Base-by-base conservation (phyloP, 345 rosid genomes). In the Heritiera fomes region DNA sequence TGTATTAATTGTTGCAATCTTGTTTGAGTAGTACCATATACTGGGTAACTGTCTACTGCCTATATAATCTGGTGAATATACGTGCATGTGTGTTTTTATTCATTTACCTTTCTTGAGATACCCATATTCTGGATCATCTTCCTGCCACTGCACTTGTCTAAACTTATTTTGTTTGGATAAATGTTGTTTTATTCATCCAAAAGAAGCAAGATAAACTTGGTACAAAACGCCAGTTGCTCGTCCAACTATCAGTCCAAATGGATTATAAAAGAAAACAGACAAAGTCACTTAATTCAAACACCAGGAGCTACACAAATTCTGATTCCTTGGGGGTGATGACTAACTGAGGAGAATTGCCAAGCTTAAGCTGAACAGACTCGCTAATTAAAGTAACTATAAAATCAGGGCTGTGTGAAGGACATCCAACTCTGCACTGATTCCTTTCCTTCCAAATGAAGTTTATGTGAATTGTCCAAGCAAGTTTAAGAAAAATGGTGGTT, bases 1-100 rank as follows among this genome's bases (percentile, higher is more conserved):
- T 52, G 62, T 53, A 34, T 77, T 41, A 43, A 32, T 71, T 52
- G 75, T 49, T 58, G 81, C 50, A 47, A 50, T 60, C 52, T 71
- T 43, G 50, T 61, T 72, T 59, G 56, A 32, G 77, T 69, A 69
- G 45, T 17, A 50, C 41, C 23, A 28, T 43, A 30, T 59, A 46
- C 28, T 28, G 40, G 58, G 12, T 75, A 60, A 59, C 77, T 45
- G 12, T 60, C 38, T 23, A 60, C 41, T 60, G 68, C 69, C 28
- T 14, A 61, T 75, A 45, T 46, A 52, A 12, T 53, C 28, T 34
- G 17, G 47, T 72, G 12, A 72, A 53, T 32, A 53, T 72, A 72
- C 34, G 47, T 34, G 30, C 46, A 34, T 72, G 62, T 38, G 62
- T 38, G 62, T 15, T 59, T 23, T 28, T 61, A 12, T 45, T 46